Percentiles rank a stretch among this genome's conserved stretches.
These are phyloP conservation scores for Backusella luteola DNA, from an alignment of 192 early-diverging fungal genomes.

Conservation along the genomic window DNA sequence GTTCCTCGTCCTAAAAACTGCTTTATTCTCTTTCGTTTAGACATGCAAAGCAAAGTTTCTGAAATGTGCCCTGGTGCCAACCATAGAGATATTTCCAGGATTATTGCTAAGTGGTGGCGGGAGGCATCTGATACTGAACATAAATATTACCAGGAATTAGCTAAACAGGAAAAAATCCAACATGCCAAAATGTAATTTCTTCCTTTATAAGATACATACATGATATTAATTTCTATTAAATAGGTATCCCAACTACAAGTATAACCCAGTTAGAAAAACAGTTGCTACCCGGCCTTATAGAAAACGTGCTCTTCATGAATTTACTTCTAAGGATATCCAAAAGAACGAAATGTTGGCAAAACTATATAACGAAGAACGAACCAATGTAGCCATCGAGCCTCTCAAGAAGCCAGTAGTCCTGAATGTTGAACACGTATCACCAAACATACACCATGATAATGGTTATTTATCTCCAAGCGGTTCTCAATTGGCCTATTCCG, in stretches of 20 bases:
- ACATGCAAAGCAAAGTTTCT: slow-evolving; percentile 56
- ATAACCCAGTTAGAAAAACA: slow-evolving; percentile 3
- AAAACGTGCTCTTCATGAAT: neutral
- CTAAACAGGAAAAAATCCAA: slow-evolving; percentile 45
- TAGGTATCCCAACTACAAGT: slow-evolving; percentile 31
- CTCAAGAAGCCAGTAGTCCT: neutral
- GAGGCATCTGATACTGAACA: slow-evolving; percentile 50
- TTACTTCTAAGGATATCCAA: neutral
- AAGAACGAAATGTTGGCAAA: neutral
- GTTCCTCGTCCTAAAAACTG: slow-evolving; percentile 58
- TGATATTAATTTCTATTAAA: neutral
- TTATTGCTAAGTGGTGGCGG: slow-evolving; percentile 60
- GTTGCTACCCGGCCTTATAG: neutral
- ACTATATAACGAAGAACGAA: neutral
- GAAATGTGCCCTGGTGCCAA: slow-evolving; percentile 46
- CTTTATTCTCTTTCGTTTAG: slow-evolving; percentile 61
- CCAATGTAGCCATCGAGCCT: neutral
- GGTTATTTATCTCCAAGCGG: neutral
- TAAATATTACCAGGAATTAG: slow-evolving; percentile 46
- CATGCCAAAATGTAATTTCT: slow-evolving; percentile 40
- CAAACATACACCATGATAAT: neutral
- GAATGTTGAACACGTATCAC: neutral
- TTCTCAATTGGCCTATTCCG: neutral
- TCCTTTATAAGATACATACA: neutral
- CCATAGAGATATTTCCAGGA: slow-evolving; percentile 59